phyloP scores from a whole-genome alignment of 1,284 basidiomycete genomes.

The Fomitiporia mediterranea region DNA sequence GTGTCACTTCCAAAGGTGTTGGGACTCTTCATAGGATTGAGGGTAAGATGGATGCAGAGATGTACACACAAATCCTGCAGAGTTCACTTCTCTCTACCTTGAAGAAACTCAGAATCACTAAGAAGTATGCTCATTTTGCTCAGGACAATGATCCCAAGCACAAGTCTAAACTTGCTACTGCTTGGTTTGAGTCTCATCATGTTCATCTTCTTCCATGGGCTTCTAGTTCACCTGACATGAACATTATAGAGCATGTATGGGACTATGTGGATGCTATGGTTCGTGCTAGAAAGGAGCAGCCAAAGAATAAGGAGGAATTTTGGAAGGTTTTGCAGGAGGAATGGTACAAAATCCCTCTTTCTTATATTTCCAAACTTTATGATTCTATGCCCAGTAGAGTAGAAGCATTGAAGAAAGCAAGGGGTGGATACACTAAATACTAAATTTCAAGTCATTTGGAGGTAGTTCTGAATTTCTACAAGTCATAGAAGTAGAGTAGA shows the following conservation, averaged over 20 bases:
- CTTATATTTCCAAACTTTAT: constrained; percentile 22
- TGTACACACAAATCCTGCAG: no score
- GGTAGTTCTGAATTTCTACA: no score
- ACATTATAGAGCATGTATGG: constrained; percentile 37
- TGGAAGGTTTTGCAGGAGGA: constrained; percentile 27
- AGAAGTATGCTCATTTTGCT: no score
- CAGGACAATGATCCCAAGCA: no score
- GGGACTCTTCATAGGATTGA: no score
- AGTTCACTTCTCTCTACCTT: no score
- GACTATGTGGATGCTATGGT: constrained; percentile 27
- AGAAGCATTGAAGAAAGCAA: constrained; percentile 21
- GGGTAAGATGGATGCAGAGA: no score
- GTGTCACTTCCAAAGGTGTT: no score
- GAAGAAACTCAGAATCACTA: no score
- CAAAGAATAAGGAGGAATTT: constrained; percentile 26
- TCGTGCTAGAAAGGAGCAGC: constrained; percentile 20
- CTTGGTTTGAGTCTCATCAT: constrained; percentile 32
- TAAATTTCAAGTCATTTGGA: no score
- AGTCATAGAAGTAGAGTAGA: no score
- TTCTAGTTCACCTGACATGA: constrained; percentile 34
- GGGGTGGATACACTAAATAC: constrained; percentile 27
- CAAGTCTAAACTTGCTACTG: constrained; percentile 19
- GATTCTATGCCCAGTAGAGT: constrained; percentile 24
- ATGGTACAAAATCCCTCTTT: constrained; percentile 22
- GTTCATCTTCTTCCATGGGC: constrained; percentile 33